phyloP scores from a whole-genome alignment of 1,284 basidiomycete genomes.

The Phylloporus gajari region DNA sequence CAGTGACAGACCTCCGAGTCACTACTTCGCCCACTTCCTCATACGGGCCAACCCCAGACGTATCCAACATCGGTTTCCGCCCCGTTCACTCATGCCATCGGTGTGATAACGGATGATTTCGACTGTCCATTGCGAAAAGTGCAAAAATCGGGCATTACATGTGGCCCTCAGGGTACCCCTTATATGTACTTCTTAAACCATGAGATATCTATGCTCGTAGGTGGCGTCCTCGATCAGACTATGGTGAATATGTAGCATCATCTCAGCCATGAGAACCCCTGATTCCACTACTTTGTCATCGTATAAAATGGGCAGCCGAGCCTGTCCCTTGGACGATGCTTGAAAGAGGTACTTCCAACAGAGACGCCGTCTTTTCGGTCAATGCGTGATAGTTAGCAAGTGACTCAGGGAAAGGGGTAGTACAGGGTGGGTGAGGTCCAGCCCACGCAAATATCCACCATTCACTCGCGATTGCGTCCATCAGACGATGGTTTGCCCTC shows the following conservation, averaged over 20 bases:
- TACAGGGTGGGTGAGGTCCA: slow-evolving; percentile 31
- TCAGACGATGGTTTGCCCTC: slow-evolving; percentile 35
- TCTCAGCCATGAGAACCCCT: slow-evolving; percentile 33
- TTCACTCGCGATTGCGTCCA: slow-evolving; percentile 31
- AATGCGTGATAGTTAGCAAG: slow-evolving; percentile 26
- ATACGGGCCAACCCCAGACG: too few species aligned
- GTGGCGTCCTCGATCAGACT: slow-evolving; percentile 17
- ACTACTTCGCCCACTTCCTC: slow-evolving; percentile 26
- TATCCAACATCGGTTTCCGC: too few species aligned
- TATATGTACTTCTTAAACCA: slow-evolving; percentile 15
- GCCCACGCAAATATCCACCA: slow-evolving; percentile 34
- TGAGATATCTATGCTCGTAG: slow-evolving; percentile 24
- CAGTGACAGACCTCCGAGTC: too few species aligned
- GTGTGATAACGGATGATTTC: too few species aligned
- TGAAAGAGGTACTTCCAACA: slow-evolving; percentile 6
- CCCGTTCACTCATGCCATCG: too few species aligned
- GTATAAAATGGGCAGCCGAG: slow-evolving; percentile 32
- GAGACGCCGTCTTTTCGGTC: not conserved
- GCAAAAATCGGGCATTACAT: slow-evolving; percentile 29
- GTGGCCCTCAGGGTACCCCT: slow-evolving; percentile 22
- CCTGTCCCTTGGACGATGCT: slow-evolving; percentile 24
- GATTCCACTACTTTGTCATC: slow-evolving; percentile 33
- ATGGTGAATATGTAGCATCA: slow-evolving; percentile 34
- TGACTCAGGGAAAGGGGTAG: slow-evolving; percentile 30
- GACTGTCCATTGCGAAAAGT: too few species aligned